Evolutionary conservation across 2,329 filamentous ascomycete genomes (phyloP), one percentile per base, ranked within the genome.

Genomic region (Trichoderma arundinaceum): DNA sequence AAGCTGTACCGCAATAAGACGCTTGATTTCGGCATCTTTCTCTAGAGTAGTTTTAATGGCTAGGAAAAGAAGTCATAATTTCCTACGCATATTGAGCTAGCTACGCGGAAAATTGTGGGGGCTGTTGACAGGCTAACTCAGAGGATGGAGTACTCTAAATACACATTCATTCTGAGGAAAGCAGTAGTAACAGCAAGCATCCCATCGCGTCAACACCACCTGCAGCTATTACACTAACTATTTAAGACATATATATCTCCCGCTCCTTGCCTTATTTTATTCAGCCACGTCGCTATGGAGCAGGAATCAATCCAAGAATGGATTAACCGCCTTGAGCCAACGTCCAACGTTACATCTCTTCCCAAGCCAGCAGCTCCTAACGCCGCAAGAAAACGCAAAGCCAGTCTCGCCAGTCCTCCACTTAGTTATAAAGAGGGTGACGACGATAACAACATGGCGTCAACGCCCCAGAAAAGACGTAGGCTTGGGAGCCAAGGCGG

Each of bases 371-470:
- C 13, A 39, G 13, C 28, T 22, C 4, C 32, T 22, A n/a, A n/a
- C n/a, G n/a, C n/a, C n/a, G n/a, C n/a, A n/a, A 39, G 44, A 32
- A 60, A 60, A 49, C 44, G 32, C 17, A 49, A 60, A 39, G 12
- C 7, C n/a, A 32, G 8, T 38, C 43, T 49, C 32, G 32, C 57
- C n/a, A 60, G 41, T 15, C 43, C 43, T 60, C 32, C 12, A 22
- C 57, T 35, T 60, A 35, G n/a, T 39, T 60, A 33, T 10, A 60
- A 10, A 33, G n/a, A 13, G 28, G 12, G 13, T 10, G 3, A 43
- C 17, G 10, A 48, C 8, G 19, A 39, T 15, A 38, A 32, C 12
- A 15, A 41, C 4, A 49, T 60, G 15, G 8, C n/a, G 13, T 39
- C 12, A 22, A 19, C 44, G 13, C 32, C 44, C 15, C 5, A 41